These are phyloP conservation scores for Nepenthes mirabilis DNA, from an alignment of 148 eudicot genomes.

Conservation along the genomic window DNA sequence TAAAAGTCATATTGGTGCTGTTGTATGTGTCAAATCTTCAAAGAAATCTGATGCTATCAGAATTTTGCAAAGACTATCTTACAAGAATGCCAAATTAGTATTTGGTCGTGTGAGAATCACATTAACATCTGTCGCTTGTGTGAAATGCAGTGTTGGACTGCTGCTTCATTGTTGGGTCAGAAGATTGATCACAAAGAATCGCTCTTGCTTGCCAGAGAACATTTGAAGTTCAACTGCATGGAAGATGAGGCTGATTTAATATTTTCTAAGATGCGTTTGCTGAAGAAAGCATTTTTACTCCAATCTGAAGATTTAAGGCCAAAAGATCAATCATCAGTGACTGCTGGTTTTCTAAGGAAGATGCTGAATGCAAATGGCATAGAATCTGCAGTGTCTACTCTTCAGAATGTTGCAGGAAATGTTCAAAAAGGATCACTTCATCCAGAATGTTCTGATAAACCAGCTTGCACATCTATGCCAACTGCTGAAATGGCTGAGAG, in stretches of 20 bases:
- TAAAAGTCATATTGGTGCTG: no score
- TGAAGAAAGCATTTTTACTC: slow-evolving; percentile 34
- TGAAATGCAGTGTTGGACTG: slow-evolving; percentile 62
- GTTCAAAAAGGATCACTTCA: slow-evolving; percentile 11
- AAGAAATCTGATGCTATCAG: no score
- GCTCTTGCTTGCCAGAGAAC: slow-evolving; percentile 34
- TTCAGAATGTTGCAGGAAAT: slow-evolving; percentile 6
- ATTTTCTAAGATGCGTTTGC: slow-evolving; percentile 28
- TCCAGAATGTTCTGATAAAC: slow-evolving; percentile 11
- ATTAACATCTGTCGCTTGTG: slow-evolving; percentile 3
- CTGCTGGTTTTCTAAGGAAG: slow-evolving; percentile 9
- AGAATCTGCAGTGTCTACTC: slow-evolving; percentile 1
- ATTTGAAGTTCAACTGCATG: slow-evolving; percentile 39
- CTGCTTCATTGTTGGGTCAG: slow-evolving; percentile 38
- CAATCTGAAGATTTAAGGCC: slow-evolving; percentile 17
- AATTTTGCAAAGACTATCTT: no score
- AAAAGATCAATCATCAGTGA: slow-evolving; percentile 7
- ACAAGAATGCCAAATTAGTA: no score
- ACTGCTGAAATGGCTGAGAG: slow-evolving; percentile 4
- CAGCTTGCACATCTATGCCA: slow-evolving; percentile 2
- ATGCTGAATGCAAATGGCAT: slow-evolving; percentile 8
- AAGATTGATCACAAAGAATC: slow-evolving; percentile 51
- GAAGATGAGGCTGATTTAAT: slow-evolving; percentile 39
- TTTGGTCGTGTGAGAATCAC: no score
- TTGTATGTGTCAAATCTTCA: no score